Percentiles rank a stretch among this genome's conserved stretches.
phyloP scores from a whole-genome alignment of 805 yeast species.

The Nakazawaea peltata region DNA sequence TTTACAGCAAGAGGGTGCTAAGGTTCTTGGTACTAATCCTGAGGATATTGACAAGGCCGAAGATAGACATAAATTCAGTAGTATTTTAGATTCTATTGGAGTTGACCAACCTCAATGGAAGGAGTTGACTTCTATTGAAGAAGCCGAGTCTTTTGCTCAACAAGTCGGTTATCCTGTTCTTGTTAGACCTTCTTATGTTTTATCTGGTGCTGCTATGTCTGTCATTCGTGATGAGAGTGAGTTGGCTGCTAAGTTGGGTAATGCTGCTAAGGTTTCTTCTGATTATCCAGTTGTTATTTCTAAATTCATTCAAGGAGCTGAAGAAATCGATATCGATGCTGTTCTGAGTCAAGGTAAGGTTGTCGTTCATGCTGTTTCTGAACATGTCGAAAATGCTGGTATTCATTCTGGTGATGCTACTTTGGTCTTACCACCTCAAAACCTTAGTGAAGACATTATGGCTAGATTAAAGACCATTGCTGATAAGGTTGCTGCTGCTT shows the following conservation, averaged over 20 bases:
- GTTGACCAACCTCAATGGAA: slow-evolving; percentile 98
- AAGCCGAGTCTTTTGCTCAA: slow-evolving; percentile 79
- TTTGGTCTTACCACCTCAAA: slow-evolving; percentile 86
- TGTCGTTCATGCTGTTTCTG: slow-evolving; percentile 91
- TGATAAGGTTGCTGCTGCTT: slow-evolving; percentile 87
- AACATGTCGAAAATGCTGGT: slow-evolving; percentile 98
- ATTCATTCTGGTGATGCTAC: slow-evolving; percentile 99
- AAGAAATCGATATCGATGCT: slow-evolving; percentile 95
- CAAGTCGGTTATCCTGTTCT: slow-evolving; percentile 91
- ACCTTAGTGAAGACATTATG: slow-evolving; percentile 57
- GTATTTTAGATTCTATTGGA: slow-evolving; percentile 84
- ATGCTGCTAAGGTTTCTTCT: slow-evolving; percentile 87
- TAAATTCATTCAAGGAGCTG: slow-evolving; percentile 91
- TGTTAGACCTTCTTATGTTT: slow-evolving; percentile 95
- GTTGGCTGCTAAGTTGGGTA: slow-evolving; percentile 70
- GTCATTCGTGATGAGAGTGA: slow-evolving; percentile 77
- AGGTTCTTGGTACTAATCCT: slow-evolving; percentile 90
- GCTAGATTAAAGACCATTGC: slow-evolving; percentile 78
- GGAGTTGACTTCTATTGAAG: slow-evolving; percentile 79
- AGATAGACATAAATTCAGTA: slow-evolving; percentile 96
- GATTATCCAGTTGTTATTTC: slow-evolving; percentile 98
- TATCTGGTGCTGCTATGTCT: slow-evolving; percentile 98
- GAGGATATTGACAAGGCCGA: slow-evolving; percentile 95
- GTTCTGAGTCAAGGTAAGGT: slow-evolving; percentile 88
- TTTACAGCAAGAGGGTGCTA: slow-evolving; percentile 75